Conservation (phyloP, 352 stramenopile species). For the Phytophthora pseudosyringae region DNA sequence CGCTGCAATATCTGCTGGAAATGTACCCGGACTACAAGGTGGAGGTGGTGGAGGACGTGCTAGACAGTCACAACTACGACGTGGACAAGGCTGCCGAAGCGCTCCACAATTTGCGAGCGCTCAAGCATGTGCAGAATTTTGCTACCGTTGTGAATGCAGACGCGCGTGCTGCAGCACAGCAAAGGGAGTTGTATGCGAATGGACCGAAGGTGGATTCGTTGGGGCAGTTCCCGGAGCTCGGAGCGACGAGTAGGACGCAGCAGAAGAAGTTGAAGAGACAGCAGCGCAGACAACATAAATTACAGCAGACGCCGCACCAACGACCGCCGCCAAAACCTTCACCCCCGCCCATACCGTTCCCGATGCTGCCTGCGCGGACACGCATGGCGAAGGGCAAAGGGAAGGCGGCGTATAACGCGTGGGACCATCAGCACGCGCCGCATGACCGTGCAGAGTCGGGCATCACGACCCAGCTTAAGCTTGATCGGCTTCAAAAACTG, state of each 20-base stretch:
- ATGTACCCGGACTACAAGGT: conserved; percentile 65
- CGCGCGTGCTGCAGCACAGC: conserved; percentile 18
- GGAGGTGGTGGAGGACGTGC: conserved; percentile 68
- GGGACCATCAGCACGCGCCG: conserved; percentile 32
- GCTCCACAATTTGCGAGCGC: conserved; percentile 58
- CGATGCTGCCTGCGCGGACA: conserved; percentile 25
- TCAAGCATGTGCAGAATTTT: conserved; percentile 70
- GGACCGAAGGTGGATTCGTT: conserved; percentile 52
- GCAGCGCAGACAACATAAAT: conserved; percentile 37
- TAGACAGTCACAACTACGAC: conserved; percentile 65
- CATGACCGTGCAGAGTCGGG: conserved; percentile 46
- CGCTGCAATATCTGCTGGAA: conserved; percentile 56
- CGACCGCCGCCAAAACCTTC: conserved; percentile 41
- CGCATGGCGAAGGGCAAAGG: conserved; percentile 19
- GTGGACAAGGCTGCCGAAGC: conserved; percentile 58
- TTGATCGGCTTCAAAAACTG: conserved; percentile 64
- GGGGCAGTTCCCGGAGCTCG: conserved; percentile 60
- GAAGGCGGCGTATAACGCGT: conserved; percentile 35
- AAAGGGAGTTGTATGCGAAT: conserved; percentile 31
- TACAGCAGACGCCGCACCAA: conserved; percentile 31
- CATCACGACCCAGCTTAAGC: conserved; percentile 70
- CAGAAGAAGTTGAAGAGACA: conserved; percentile 40
- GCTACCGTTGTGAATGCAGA: conserved; percentile 56
- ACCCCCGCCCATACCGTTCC: conserved; percentile 25
- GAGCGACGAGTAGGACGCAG: conserved; percentile 35